Base-by-base conservation (phyloP, 768 basidiomycete genomes). In the Boletus eberwhitei region DNA sequence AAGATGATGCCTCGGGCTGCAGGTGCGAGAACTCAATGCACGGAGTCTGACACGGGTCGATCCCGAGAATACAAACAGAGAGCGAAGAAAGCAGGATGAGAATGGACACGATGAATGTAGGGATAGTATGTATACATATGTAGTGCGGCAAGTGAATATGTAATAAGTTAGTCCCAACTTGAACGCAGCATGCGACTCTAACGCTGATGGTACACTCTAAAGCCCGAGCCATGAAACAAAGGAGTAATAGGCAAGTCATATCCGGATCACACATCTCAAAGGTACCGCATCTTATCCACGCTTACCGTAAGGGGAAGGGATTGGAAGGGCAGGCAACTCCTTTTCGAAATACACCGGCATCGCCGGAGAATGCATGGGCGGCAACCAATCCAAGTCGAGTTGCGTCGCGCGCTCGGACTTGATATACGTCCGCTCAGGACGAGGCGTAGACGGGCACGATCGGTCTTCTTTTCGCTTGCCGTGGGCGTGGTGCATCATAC, bases 401-500 rank as follows among this genome's bases (percentile, higher is more conserved):
- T 21, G 40, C 13, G 24, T 17, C 13, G 19, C 1, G 17, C 17
- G 24, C 6, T 43, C 34, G 2, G 24, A 12, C 13, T 2, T 35
- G 11, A 48, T 64, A 16, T 13, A 31, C 3, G 8, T 24, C 12
- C 45, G 38, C 26, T 48, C 40, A 1, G 12, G 19, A 16, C 12
- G 34, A 2, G 39, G 29, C 6, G 35, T 14, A 0, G 40, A 31
- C 4, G 52, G 37, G 8, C n/a, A 21, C 26, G 42, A 37, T 39
- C 11, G 29, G 0, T 29, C 50, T 8, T 48, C 53, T 13, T 50
- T 55, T 26, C 22, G 51, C 24, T 54, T 53, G 29, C 38, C 29
- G 21, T 42, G 39, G 8, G 19, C 8, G 12, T 55, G 54, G 26
- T 60, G 38, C 38, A 37, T 46, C 22, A 44, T 60, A 0, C 62